Conservation (phyloP, 192 early-diverging fungal genomes). For the Neocallimastix lanati region DNA sequence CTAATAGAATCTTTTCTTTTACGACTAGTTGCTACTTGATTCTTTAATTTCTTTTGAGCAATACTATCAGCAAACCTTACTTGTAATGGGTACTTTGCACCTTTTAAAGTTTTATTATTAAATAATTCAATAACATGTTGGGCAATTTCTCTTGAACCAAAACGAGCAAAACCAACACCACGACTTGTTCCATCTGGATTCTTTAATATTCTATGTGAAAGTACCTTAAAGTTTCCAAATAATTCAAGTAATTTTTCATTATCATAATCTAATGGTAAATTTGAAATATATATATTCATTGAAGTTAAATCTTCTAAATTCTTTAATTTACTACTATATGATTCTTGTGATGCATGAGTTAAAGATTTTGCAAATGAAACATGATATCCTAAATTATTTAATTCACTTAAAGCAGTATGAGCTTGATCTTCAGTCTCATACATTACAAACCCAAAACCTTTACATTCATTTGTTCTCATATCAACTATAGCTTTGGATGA, state of each 20-base stretch:
- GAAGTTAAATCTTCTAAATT: conserved; percentile 53
- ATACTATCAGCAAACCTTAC: conserved; percentile 66
- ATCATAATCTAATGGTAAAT: conserved; percentile 36
- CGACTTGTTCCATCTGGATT: conserved; percentile 42
- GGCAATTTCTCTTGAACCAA: conserved; percentile 52
- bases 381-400: conserved; percentile 43
- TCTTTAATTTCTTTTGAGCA: conserved; percentile 62
- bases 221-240: conserved; percentile 38
- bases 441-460: conserved; percentile 79
- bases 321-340: conserved; percentile 7
- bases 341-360: not conserved
- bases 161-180: conserved; percentile 66
- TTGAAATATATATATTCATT: conserved; percentile 74
- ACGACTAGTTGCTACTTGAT: not conserved
- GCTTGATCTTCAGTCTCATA: conserved; percentile 54
- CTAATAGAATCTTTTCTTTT: not conserved
- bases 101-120: conserved; percentile 38
- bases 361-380: conserved; percentile 44
- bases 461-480: conserved; percentile 57
- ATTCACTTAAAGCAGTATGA: conserved; percentile 41
- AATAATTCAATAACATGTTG: conserved; percentile 45
- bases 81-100: conserved; percentile 43
- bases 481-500: conserved; percentile 73
- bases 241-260: conserved; percentile 35
- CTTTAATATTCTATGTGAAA: conserved; percentile 56